Evolutionary conservation across 805 yeast species (phyloP), one percentile per base, ranked within the genome.

Genomic region (Wickerhamiella sergipiensis): DNA sequence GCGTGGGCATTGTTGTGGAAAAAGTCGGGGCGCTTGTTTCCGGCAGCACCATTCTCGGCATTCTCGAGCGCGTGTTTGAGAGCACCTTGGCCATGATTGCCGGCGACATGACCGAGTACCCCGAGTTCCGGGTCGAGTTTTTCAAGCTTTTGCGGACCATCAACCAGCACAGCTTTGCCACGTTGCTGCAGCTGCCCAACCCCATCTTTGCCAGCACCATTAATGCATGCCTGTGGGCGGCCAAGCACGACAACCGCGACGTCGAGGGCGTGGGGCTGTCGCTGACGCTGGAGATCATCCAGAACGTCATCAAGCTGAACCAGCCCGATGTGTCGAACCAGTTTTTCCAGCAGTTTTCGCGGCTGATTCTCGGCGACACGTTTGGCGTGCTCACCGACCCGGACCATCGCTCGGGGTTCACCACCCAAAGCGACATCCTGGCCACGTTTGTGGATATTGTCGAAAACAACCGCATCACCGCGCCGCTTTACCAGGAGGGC

Each of bases 161-260:
- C 62, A 83, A 92, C 67, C 68, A 80, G 58, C 83, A 84, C 63
- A 81, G 92, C 17, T 92, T 92, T 74, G 76, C 79, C 52, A 95
- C 97, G 0, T 74, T 92, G 57, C 73, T 87, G 53, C 85, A 87
- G 66, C 76, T 92, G 56, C 94, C 97, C 9, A 90, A 94, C 2
- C 88, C 80, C 55, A 95, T 95, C 22, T 90, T 92, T 76, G 88
- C 85, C 63, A 77, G 87, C 53, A 83, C 92, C 52, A 80, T 92
- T 53, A 90, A 88, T 68, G 95, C 97, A 2, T 89, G 95, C 45
- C 73, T 92, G 62, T 92, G 99, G 99, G 97, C 97, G 0, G 85
- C 92, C 67, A 90, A 92, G 69, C 99, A 92, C 67, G 92, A 89
- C 63, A 89, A 92, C 68, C 80, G 97, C 66, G 97, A 90, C 51